Base-by-base conservation (phyloP, 1,284 basidiomycete genomes). In the Sanghuangporus weigelae region DNA sequence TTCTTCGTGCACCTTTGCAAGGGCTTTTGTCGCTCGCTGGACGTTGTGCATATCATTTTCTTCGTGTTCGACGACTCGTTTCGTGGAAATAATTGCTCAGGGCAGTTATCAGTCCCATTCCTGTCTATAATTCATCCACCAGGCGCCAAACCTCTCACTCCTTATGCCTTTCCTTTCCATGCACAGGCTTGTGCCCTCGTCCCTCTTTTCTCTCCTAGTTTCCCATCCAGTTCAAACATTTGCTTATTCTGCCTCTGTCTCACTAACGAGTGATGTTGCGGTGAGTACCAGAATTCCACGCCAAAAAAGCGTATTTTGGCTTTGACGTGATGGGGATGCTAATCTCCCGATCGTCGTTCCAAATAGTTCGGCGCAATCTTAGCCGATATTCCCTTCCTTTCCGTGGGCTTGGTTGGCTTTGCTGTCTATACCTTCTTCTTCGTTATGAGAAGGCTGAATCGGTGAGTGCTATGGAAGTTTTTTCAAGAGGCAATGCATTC, bases 381-480 rank as follows among this genome's bases (percentile, higher is more conserved):
- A 49, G 77, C 82, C 16, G 86, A 89, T 66, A 84, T 91, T 59
- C 90, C 90, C 42, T 77, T 87, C 66, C 81, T 89, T 68, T 82
- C 82, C 63, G 79, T 86, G 60, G 90, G 89, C 49, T 75, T 90
- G 21, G 75, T 89, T 69, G 81, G 81, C 42, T 83, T 91, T 63
- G 86, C 81, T n/a, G 76, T 84, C 38, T 81, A 86, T 59, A 80
- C 80, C 11, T 85, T 89, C 72, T 79, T 89, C 71, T 72, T 89
- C 50, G 71, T 82, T 38, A 76, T 85, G 74, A 83, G 79, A 68
- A 84, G 83, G 63, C 71, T 85, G 49, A 80, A 81, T 63, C 67
- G 81, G 89, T 90, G 36, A 16, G 26, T 44, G 36, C 65, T 46
- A 12, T 38, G 42, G 49, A 55, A 55, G 35, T 46, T 56, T 39